These are phyloP conservation scores for Rhypophila decipiens DNA, from an alignment of 495 filamentous ascomycete genomes.

Conservation along the genomic window DNA sequence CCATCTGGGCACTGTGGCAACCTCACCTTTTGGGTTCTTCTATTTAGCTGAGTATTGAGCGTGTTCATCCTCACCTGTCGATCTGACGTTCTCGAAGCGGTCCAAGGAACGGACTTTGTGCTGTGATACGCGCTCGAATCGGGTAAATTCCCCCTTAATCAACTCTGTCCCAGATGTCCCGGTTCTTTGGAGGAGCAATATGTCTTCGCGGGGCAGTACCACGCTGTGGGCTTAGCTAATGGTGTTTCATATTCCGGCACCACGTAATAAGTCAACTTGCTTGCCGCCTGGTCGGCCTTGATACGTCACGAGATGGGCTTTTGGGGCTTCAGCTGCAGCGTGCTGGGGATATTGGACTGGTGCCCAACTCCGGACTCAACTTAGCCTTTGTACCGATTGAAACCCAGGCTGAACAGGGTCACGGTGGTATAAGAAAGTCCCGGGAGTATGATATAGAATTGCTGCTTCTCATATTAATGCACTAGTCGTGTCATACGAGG, in stretches of 20 bases:
- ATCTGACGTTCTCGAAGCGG: neutral
- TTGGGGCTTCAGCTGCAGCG: neutral
- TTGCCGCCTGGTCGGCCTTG: neutral
- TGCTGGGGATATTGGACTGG: too few relatives aligned
- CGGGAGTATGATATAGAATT: neutral
- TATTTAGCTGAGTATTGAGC: neutral
- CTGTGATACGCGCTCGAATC: constrained; percentile 3
- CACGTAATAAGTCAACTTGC: neutral
- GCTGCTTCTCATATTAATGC: neutral
- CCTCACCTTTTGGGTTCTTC: neutral
- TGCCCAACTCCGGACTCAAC: neutral
- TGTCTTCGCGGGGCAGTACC: neutral
- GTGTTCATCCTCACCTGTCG: neutral
- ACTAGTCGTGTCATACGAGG: neutral
- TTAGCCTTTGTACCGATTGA: neutral
- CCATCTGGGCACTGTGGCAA: neutral
- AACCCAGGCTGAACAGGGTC: neutral
- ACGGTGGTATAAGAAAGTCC: neutral
- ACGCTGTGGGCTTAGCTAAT: neutral
- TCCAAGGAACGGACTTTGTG: neutral
- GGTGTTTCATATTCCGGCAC: neutral
- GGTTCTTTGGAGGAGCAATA: neutral
- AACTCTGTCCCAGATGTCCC: neutral
- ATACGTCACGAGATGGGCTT: neutral
- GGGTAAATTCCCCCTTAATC: constrained; percentile 4